A percentile compares a stretch with the other conserved stretches of the same genome.
Evolutionary conservation across 495 filamentous ascomycete species (phyloP).

Genomic region (Paragyromitra xinjiangensis): DNA sequence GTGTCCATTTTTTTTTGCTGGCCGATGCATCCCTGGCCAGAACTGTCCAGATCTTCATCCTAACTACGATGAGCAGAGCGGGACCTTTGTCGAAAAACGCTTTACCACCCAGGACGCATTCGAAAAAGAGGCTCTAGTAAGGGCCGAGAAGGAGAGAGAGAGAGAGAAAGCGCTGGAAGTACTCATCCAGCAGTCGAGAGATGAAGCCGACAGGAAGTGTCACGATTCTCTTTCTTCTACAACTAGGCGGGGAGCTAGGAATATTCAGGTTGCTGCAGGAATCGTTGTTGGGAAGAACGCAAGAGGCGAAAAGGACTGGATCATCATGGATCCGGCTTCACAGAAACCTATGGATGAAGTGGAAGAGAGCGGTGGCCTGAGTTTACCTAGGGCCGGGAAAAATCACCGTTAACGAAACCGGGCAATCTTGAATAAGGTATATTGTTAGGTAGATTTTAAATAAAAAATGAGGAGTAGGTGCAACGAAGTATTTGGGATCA

Average conservation of each 20-base stretch:
- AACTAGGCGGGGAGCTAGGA: slow-evolving; percentile 1
- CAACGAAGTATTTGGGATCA: neutral
- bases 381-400: neutral
- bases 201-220: slow-evolving; percentile 33
- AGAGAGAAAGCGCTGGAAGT: slow-evolving; percentile 25
- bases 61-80: slow-evolving; percentile 50
- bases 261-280: slow-evolving; percentile 25
- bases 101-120: slow-evolving; percentile 25
- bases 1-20: slow-evolving; percentile 40
- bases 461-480: neutral
- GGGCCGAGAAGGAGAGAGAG: slow-evolving; percentile 33
- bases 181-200: slow-evolving; percentile 42
- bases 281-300: slow-evolving; percentile 33
- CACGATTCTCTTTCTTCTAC: slow-evolving; percentile 1
- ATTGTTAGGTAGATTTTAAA: neutral
- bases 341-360: neutral
- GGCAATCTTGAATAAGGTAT: neutral
- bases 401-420: neutral
- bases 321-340: slow-evolving; percentile 23
- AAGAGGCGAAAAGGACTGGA: slow-evolving; percentile 41
- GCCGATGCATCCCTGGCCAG: slow-evolving; percentile 26
- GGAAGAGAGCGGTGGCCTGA: neutral
- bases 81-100: slow-evolving; percentile 33
- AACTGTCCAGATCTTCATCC: slow-evolving; percentile 48
- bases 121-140: slow-evolving; percentile 17